Evolutionary conservation across 2,329 filamentous ascomycete genomes (phyloP).

Genomic region (Xylaria multiplex): DNA sequence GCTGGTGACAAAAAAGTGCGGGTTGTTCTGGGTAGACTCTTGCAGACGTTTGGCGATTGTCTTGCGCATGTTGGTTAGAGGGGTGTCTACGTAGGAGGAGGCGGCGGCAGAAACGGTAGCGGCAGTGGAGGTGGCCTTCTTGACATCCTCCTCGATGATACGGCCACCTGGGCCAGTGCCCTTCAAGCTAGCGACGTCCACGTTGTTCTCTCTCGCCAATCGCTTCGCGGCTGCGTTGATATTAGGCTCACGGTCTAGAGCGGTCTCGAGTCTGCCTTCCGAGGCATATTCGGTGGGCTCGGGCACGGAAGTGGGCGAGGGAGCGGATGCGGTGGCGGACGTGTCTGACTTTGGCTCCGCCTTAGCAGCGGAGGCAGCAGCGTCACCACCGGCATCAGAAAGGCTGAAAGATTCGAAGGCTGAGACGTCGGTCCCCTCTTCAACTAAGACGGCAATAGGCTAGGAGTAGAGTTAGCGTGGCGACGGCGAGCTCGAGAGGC

Average conservation of each 20-base stretch:
- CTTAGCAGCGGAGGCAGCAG: constrained; percentile 71
- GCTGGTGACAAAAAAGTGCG: constrained; percentile 96
- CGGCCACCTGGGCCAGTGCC: constrained; percentile 86
- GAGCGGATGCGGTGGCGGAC: constrained; percentile 66
- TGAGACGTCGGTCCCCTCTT: constrained; percentile 86
- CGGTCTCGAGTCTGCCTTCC: constrained; percentile 81
- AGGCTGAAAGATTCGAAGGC: constrained; percentile 90
- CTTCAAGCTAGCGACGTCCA: constrained; percentile 81
- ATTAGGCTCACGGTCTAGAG: constrained; percentile 83
- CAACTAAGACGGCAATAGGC: constrained; percentile 96
- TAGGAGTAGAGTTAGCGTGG: constrained; percentile 53
- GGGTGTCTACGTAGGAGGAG: constrained; percentile 82
- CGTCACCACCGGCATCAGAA: constrained; percentile 88
- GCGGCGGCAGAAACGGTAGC: constrained; percentile 63
- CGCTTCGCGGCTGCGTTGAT: constrained; percentile 79
- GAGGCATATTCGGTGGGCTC: constrained; percentile 76
- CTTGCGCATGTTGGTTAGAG: constrained; percentile 95
- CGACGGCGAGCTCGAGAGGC: constrained; percentile 18
- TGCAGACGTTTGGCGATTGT: constrained; percentile 91
- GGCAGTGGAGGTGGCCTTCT: constrained; percentile 78
- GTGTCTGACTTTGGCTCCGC: constrained; percentile 73
- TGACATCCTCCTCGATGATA: constrained; percentile 91
- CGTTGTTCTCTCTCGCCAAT: constrained; percentile 84
- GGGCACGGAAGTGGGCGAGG: constrained; percentile 63
- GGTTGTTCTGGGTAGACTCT: constrained; percentile 91